Percentiles rank a stretch among this genome's conserved stretches.
phyloP scores from a whole-genome alignment of 2,329 filamentous ascomycete genomes.

The Talaromyces sp. region DNA sequence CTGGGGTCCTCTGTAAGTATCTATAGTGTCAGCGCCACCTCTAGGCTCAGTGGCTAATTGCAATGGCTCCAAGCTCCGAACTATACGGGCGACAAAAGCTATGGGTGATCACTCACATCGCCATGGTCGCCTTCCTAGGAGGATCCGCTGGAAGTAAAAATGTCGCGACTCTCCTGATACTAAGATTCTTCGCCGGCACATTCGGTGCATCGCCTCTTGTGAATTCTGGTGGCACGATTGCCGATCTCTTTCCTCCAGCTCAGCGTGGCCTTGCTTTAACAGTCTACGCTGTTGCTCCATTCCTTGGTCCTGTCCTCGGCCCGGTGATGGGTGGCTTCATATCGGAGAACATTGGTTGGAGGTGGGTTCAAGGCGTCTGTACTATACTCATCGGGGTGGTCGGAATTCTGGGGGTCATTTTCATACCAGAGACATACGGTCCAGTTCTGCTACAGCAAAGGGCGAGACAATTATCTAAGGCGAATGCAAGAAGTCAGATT shows the following conservation, averaged over 20 bases:
- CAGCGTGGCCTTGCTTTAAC: conserved; percentile 43
- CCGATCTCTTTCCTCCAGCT: conserved; percentile 44
- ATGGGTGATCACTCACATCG: conserved; percentile 56
- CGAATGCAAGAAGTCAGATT: conserved; percentile 38
- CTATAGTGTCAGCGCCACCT: too few species aligned
- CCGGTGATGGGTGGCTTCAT: conserved; percentile 54
- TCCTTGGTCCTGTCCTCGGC: conserved; percentile 49
- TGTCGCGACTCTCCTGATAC: conserved; percentile 56
- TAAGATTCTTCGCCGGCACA: conserved; percentile 55
- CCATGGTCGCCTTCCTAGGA: conserved; percentile 58
- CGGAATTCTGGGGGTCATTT: conserved; percentile 40
- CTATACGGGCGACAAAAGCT: conserved; percentile 43
- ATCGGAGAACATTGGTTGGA: conserved; percentile 44
- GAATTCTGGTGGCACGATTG: conserved; percentile 48
- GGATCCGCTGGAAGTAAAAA: conserved; percentile 55
- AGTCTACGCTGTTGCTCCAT: conserved; percentile 43
- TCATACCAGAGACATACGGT: conserved; percentile 47
- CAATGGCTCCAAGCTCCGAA: conserved; percentile 9
- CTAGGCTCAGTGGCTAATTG: too few species aligned
- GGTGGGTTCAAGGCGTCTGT: conserved; percentile 45
- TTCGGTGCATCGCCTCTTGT: conserved; percentile 45
- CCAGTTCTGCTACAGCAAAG: conserved; percentile 48
- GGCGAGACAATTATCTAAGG: conserved; percentile 42
- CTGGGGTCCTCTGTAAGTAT: too few species aligned
- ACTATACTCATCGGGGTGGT: conserved; percentile 44